Conservation (phyloP, 306 rosid species). For the Bauhinia variegata region DNA sequence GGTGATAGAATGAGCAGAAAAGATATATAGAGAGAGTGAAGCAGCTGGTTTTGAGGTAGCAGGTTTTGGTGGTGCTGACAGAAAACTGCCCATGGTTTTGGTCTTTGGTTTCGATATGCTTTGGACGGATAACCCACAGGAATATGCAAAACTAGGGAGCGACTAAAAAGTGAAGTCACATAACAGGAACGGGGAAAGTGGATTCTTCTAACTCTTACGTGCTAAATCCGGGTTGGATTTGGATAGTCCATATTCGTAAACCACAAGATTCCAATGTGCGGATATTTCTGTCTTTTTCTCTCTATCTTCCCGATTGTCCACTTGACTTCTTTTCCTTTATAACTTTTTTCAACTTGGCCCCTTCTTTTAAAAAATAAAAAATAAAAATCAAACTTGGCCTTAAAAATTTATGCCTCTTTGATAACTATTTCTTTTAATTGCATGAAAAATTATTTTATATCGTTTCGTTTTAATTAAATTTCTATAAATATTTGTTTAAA, state of each 20-base stretch:
- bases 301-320: background rate
- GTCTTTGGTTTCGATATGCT: background rate
- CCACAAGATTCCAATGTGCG: background rate
- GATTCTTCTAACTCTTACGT: slow-evolving; percentile 14
- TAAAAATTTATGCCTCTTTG: too few relatives aligned
- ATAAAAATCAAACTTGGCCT: too few relatives aligned
- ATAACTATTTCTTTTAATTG: too few relatives aligned
- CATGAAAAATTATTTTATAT: too few relatives aligned
- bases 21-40: slow-evolving; percentile 40
- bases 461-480: too few relatives aligned
- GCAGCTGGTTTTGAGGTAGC: slow-evolving; percentile 65
- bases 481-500: too few relatives aligned
- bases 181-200: slow-evolving; percentile 7
- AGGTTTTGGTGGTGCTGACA: slow-evolving; percentile 50
- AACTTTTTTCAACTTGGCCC: too few relatives aligned
- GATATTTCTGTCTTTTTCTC: too few relatives aligned
- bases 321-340: too few relatives aligned
- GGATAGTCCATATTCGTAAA: background rate
- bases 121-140: slow-evolving; percentile 50
- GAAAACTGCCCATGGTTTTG: slow-evolving; percentile 91
- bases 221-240: background rate
- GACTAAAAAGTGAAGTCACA: slow-evolving; percentile 13
- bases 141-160: slow-evolving; percentile 46
- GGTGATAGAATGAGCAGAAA: slow-evolving; percentile 2
- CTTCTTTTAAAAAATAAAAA: too few relatives aligned